Base-by-base conservation (phyloP, 257 asterid genomes). In the Solanum medicagineum region DNA sequence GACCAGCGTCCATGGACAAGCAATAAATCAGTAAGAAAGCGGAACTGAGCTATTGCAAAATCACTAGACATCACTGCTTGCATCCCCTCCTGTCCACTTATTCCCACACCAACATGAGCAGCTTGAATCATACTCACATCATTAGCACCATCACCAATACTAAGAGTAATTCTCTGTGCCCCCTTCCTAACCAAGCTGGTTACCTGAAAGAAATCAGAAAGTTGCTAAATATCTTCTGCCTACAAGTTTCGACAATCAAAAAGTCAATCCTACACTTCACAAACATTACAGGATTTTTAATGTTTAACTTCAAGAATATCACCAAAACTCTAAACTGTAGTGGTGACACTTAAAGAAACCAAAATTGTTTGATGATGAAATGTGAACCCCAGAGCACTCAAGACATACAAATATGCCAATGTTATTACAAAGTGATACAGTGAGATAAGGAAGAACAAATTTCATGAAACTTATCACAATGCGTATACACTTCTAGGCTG, bases 1-100 rank as follows among this genome's bases (percentile, higher is more conserved):
- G 99, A 97, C 99, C 99, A 97, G 60, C 99, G 94, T 49, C 99
- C 99, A 90, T 97, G 99, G 91, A 97, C 99, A 86, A 97, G 98
- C 85, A 97, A 97, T 86, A 97, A 91, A 55, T 97, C 99, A 0
- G 99, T 93, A 81, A 97, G 92, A 91, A 91, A 97, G 45, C 99
- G 97, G 84, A 97, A 97, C 88, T 97, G 99, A 81, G 99, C 99
- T 89, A 97, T 97, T 55, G 99, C 96, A 89, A 97, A 97, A 88
- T 97, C 99, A 89, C 99, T 97, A 69, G 99, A 97, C 99, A 97
- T 97, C 86, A 95, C 99, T 14, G 99, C 99, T 91, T 97, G 99
- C 99, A 97, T 97, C 82, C 99, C 99, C 86, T 97, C 99, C 91
- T 97, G 98, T 84, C 99, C 99, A 87, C 99, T 97, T 85, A 97